A percentile compares a stretch with the other conserved stretches of the same genome.
Conservation (phyloP, 352 stramenopile species). For the Pythium apleroticum region DNA sequence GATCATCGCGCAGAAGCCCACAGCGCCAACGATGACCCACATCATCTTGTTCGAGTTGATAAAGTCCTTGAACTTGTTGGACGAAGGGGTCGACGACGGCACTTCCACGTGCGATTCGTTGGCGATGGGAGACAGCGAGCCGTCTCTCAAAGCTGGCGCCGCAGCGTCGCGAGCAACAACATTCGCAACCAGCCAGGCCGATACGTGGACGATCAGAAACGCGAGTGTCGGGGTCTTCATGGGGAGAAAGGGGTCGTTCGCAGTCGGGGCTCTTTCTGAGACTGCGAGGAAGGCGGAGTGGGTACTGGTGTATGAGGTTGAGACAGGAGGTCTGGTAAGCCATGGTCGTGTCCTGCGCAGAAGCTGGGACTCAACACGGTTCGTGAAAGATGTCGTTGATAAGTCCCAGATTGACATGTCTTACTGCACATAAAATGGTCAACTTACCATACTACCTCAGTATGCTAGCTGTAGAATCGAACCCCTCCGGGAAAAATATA, state of each 20-base stretch:
- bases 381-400: not conserved
- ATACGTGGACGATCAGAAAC: not conserved
- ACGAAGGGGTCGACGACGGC: not conserved
- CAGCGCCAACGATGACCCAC: not conserved
- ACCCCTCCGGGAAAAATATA: too few species aligned
- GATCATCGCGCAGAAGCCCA: constrained; percentile 1
- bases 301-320: too few species aligned
- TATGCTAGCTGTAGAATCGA: too few species aligned
- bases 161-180: not conserved
- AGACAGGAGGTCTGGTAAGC: too few species aligned
- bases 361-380: not conserved
- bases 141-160: not conserved
- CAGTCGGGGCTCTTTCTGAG: too few species aligned
- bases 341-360: too few species aligned
- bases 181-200: too few species aligned
- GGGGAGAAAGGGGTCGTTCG: too few species aligned
- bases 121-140: not conserved
- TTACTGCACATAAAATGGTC: not conserved
- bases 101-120: not conserved
- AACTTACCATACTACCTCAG: too few species aligned
- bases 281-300: too few species aligned
- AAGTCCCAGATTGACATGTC: not conserved
- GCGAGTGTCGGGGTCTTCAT: not conserved
- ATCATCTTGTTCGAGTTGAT: not conserved
- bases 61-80: not conserved